Conservation (phyloP, 306 rosid genomes). For the Cicer bijugum region DNA sequence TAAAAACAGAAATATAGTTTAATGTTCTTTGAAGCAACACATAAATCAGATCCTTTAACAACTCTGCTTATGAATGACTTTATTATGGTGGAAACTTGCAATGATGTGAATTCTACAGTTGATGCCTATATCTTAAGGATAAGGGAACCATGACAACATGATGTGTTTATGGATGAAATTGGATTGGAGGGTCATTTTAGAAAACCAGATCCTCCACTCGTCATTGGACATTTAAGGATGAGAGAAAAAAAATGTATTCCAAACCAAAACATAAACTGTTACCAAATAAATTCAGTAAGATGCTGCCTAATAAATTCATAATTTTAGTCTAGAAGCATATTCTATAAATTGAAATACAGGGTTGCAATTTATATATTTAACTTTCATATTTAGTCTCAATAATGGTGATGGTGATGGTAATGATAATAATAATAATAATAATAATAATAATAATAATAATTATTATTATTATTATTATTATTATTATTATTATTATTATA, state of each 20-base stretch:
- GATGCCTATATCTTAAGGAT: conserved; percentile 65
- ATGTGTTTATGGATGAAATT: conserved; percentile 77
- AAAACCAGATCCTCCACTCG: conserved; percentile 64
- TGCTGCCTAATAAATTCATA: too few species aligned
- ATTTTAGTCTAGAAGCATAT: background rate
- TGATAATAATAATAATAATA: too few species aligned
- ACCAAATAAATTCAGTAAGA: too few species aligned
- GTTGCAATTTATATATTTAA: background rate
- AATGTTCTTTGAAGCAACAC: conserved; percentile 61
- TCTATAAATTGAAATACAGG: background rate
- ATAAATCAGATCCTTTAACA: conserved; percentile 74
- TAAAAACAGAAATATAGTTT: too few species aligned
- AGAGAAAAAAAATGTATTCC: too few species aligned
- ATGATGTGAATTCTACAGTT: conserved; percentile 73
- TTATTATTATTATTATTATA: too few species aligned
- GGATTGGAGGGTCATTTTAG: conserved; percentile 86
- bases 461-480: too few species aligned
- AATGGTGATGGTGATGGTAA: too few species aligned
- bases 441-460: too few species aligned
- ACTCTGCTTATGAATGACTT: conserved; percentile 85
- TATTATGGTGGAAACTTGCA: conserved; percentile 90
- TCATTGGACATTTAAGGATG: too few species aligned
- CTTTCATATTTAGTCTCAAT: background rate
- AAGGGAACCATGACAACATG: conserved; percentile 57
- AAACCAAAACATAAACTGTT: too few species aligned